Evolutionary conservation across 306 rosid species (phyloP).

Genomic region (Abrus pulchellus): DNA sequence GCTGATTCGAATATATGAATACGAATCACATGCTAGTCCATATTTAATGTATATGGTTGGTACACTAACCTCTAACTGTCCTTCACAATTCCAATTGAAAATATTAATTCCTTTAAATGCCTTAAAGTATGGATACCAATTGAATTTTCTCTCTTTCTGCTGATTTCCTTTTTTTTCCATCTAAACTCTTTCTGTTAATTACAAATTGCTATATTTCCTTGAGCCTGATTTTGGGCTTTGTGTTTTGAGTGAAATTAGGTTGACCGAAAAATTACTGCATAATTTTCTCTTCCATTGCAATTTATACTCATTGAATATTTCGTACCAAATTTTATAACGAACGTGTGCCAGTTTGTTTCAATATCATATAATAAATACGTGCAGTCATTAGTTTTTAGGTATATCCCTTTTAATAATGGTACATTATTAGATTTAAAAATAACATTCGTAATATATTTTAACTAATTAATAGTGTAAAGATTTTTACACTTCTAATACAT

Average conservation of each 20-base stretch:
- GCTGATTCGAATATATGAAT: not conserved
- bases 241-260: too few relatives aligned
- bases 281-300: not conserved
- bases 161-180: too few relatives aligned
- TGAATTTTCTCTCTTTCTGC: too few relatives aligned
- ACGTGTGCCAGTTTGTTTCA: not conserved
- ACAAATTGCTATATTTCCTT: not conserved
- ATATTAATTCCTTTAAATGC: not conserved
- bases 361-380: not conserved
- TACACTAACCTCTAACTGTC: not conserved
- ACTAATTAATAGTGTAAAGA: too few relatives aligned
- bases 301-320: not conserved
- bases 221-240: too few relatives aligned
- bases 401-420: not conserved
- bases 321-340: not conserved
- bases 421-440: constrained; percentile 6
- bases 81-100: not conserved
- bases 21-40: not conserved
- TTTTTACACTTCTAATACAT: too few relatives aligned
- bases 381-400: not conserved
- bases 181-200: not conserved
- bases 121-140: not conserved
- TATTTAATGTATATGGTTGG: not conserved
- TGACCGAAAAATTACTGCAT: not conserved
- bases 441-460: too few relatives aligned